These are phyloP conservation scores for Boletus rubropictus DNA, from an alignment of 768 basidiomycete genomes.

Conservation along the genomic window DNA sequence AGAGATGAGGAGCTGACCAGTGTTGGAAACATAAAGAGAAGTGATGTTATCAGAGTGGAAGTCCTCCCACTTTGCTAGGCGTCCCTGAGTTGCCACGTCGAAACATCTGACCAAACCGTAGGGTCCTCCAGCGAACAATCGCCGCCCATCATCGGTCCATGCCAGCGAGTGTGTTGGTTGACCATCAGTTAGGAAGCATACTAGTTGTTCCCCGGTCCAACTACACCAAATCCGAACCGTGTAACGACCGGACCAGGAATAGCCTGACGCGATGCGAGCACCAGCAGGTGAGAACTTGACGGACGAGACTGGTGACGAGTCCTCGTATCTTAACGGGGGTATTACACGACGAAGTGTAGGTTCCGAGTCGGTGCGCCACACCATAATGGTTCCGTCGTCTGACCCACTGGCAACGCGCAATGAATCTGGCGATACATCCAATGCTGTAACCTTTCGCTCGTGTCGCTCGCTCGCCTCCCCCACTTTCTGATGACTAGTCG, in stretches of 20 bases:
- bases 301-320: constrained; percentile 3
- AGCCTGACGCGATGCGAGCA: constrained; percentile 5
- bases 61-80: neutral
- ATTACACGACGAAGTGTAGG: no score
- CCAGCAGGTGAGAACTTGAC: constrained; percentile 18
- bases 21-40: neutral
- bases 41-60: neutral
- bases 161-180: constrained; percentile 7
- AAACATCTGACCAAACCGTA: neutral
- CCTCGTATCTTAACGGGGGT: no score
- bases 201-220: constrained; percentile 4
- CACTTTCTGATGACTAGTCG: neutral
- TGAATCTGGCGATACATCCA: constrained; percentile 9
- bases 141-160: constrained; percentile 12
- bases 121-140: neutral
- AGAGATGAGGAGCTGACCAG: neutral
- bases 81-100: neutral
- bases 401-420: constrained; percentile 2
- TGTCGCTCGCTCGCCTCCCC: neutral
- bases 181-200: neutral
- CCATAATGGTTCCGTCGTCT: neutral
- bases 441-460: neutral
- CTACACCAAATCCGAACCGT: constrained; percentile 12
- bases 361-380: constrained; percentile 1
- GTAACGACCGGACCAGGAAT: neutral